These are phyloP conservation scores for Carallia pectinifolia DNA, from an alignment of 345 rosid species.

Conservation along the genomic window DNA sequence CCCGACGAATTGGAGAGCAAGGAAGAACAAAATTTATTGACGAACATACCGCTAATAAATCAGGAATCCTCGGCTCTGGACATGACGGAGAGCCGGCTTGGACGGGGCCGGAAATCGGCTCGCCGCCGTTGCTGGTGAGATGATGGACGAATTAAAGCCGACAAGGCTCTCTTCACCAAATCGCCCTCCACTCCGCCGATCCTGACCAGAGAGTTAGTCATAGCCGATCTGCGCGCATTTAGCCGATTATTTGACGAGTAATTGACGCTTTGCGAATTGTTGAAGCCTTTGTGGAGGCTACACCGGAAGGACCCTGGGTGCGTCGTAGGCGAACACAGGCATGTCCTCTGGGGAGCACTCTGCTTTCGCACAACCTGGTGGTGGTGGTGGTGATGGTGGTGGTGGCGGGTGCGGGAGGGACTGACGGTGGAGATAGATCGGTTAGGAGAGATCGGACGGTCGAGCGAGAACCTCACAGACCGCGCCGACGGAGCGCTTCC, in stretches of 20 bases:
- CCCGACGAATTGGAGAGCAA: neutral
- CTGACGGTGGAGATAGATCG: constrained; percentile 43
- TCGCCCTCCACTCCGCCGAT: constrained; percentile 73
- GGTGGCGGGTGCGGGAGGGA: constrained; percentile 21
- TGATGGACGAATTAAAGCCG: constrained; percentile 55
- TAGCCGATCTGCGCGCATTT: constrained; percentile 65
- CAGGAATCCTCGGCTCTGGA: constrained; percentile 33
- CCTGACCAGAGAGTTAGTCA: constrained; percentile 71
- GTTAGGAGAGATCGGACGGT: constrained; percentile 48
- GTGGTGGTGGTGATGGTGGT: constrained; percentile 13
- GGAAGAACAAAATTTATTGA: neutral
- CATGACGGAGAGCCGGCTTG: constrained; percentile 61
- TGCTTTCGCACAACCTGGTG: constrained; percentile 32
- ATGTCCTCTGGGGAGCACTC: constrained; percentile 37
- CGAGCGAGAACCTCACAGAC: constrained; percentile 40
- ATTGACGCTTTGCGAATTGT: constrained; percentile 7
- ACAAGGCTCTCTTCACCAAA: constrained; percentile 50
- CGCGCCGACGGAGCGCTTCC: constrained; percentile 28
- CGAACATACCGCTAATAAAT: neutral
- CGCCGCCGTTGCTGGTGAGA: constrained; percentile 52
- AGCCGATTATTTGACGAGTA: constrained; percentile 49
- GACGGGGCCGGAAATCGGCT: constrained; percentile 60
- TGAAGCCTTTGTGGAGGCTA: constrained; percentile 53
- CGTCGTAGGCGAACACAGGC: constrained; percentile 73
- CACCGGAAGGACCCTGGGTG: constrained; percentile 86